Evolutionary conservation across 2,329 filamentous ascomycete species (phyloP).

Genomic region (Stemphylium beticola): DNA sequence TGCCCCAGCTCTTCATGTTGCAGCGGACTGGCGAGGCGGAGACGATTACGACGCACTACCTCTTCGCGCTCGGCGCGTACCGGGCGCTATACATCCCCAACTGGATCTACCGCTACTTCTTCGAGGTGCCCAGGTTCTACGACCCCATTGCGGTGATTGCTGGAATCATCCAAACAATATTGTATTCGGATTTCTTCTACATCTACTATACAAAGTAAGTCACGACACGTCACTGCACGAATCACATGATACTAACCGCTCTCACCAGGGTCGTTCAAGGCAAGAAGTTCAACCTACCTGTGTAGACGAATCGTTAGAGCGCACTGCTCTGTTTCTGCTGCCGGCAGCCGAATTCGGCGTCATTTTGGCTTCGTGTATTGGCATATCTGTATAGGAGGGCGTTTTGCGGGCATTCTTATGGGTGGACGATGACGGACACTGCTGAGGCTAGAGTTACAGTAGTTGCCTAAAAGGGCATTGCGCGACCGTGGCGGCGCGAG

Average conservation of each 20-base stretch:
- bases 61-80: conserved; percentile 91
- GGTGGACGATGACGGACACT: not conserved
- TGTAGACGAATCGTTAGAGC: conserved; percentile 41
- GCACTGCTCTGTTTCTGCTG: conserved; percentile 8
- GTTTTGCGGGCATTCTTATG: conserved; percentile 7
- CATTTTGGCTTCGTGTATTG: conserved; percentile 10
- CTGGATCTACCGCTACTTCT: conserved; percentile 91
- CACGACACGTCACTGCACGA: not conserved
- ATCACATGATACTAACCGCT: not conserved
- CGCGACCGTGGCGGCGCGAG: not conserved
- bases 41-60: conserved; percentile 98
- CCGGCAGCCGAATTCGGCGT: conserved; percentile 7
- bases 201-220: conserved; percentile 93
- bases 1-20: conserved; percentile 97
- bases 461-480: not conserved
- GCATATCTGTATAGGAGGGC: conserved; percentile 10
- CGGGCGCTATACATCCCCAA: conserved; percentile 97
- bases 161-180: conserved; percentile 87
- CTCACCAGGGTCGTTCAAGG: conserved; percentile 57
- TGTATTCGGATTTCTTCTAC: conserved; percentile 99
- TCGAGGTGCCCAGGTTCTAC: conserved; percentile 70
- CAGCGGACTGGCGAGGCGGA: conserved; percentile 97
- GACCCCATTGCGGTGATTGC: conserved; percentile 89
- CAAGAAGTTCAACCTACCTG: conserved; percentile 61
- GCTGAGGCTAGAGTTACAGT: not conserved